A percentile compares a stretch with the other conserved stretches of the same genome.
Conservation (phyloP, 495 filamentous ascomycete species). For the Talaromyces proteolyticus region DNA sequence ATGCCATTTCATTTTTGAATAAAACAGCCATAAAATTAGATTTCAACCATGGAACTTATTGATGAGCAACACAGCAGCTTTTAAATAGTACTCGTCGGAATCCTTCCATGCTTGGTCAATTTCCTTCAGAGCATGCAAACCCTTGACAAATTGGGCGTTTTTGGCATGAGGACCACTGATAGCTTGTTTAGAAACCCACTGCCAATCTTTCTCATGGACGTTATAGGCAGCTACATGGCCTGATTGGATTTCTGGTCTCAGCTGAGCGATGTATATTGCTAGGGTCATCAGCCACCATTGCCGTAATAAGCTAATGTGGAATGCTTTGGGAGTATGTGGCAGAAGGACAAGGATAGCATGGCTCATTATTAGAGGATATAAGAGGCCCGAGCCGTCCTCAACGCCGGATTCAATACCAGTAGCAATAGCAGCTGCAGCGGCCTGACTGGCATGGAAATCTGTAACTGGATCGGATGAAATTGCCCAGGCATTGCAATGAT, state of each 20-base stretch:
- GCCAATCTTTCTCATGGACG: conserved; percentile 55
- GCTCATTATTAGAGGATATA: conserved; percentile 74
- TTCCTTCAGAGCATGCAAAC: conserved; percentile 66
- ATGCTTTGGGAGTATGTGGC: conserved; percentile 67
- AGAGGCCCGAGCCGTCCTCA: conserved; percentile 78
- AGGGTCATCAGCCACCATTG: conserved; percentile 88
- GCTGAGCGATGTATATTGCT: conserved; percentile 67
- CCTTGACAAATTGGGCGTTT: conserved; percentile 84
- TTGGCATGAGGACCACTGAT: conserved; percentile 56
- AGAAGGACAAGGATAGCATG: conserved; percentile 84
- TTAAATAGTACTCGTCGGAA: conserved; percentile 66
- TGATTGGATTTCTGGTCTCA: conserved; percentile 63
- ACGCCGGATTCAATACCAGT: conserved; percentile 41
- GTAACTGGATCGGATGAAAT: conserved; percentile 51
- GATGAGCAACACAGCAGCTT: conserved; percentile 72
- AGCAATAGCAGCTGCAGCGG: conserved; percentile 66
- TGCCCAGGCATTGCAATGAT: conserved; percentile 86
- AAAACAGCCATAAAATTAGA: conserved; percentile 10
- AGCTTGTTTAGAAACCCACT: conserved; percentile 63
- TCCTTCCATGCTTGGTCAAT: conserved; percentile 80
- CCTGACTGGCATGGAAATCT: conserved; percentile 73
- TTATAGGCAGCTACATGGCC: conserved; percentile 57
- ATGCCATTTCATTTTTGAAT: too few species aligned
- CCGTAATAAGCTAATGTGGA: conserved; percentile 64
- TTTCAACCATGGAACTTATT: conserved; percentile 77